Evolutionary conservation across 176 grass and related monocot genomes (phyloP), one percentile per base, ranked within the genome.

Genomic region (Ensete glaucum): DNA sequence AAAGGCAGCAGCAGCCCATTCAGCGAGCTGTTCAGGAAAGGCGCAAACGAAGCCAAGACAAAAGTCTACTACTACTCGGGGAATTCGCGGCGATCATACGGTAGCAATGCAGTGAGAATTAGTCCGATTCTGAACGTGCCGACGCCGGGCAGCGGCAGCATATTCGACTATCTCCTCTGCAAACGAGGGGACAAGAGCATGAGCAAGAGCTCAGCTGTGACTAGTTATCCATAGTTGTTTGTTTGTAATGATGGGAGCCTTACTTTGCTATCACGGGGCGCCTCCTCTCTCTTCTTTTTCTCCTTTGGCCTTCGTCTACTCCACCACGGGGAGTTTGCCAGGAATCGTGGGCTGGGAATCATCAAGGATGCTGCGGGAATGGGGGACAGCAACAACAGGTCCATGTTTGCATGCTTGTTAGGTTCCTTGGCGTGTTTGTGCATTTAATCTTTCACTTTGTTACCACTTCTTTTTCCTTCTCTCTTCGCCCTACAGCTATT

Each of bases 41-140:
- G 9, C 16, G 20, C 74, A 19, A 63, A 3, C 17, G 74, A 64
- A 43, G 11, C 74, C 2, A 64, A 23, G 9, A 27, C 75, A 27
- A 65, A 60, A 52, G 20, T 51, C 1, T 77, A 77, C 59, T 77
- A 77, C 75, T 77, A 77, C 49, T 77, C 75, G 19, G 75, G 17
- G 11, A 63, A 24, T 9, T 26, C 60, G 64, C 67, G 67, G 13
- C 1, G 19, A 22, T 26, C 59, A 14, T 59, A 69, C 53, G 53
- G 53, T 26, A 43, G 34, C 34, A 69, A 79, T 21, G 77, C 52
- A 10, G 53, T 79, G 23, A 54, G 77, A 16, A 57, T 79, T 49
- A 69, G 65, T 12, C 77, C 77, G 26, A 48, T 79, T 1, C 52
- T 79, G 15, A 56, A 79, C 65, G 52, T 70, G 53, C 77, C 77